Percentiles rank a stretch among this genome's conserved stretches.
phyloP scores from a whole-genome alignment of 768 basidiomycete genomes.

The Amanita pseudoporphyria region DNA sequence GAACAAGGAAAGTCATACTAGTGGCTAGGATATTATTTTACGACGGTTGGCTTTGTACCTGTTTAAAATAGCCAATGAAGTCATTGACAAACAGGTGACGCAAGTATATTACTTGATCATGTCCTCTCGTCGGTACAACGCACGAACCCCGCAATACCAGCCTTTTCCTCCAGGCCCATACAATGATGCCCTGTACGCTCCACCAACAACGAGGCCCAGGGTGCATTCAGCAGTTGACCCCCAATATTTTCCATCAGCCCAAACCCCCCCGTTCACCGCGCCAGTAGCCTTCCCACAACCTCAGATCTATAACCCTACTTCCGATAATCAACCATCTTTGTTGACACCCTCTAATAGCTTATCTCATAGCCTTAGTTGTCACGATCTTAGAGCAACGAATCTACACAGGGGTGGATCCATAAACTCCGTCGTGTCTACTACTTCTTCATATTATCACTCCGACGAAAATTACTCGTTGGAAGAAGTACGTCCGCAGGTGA shows the following conservation, averaged over 20 bases:
- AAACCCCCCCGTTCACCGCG: not conserved
- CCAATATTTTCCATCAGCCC: not conserved
- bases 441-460: constrained; percentile 11
- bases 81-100: too few relatives aligned
- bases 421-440: constrained; percentile 1
- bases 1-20: too few relatives aligned
- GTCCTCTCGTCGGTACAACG: not conserved
- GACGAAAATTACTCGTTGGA: constrained; percentile 20
- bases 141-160: not conserved
- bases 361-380: not conserved
- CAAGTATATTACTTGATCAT: not conserved
- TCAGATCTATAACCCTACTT: constrained; percentile 37
- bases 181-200: not conserved
- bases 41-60: not conserved
- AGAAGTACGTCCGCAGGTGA: constrained; percentile 9
- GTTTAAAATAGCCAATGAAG: not conserved
- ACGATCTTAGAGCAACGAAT: not conserved
- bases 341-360: constrained; percentile 12
- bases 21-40: not conserved
- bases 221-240: not conserved
- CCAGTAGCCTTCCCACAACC: constrained; percentile 45
- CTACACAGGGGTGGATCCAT: constrained; percentile 3
- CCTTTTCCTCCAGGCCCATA: not conserved
- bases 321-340: constrained; percentile 25
- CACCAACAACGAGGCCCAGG: not conserved